Conservation (phyloP, 352 stramenopile genomes). For the Globisporangium nodosum region DNA sequence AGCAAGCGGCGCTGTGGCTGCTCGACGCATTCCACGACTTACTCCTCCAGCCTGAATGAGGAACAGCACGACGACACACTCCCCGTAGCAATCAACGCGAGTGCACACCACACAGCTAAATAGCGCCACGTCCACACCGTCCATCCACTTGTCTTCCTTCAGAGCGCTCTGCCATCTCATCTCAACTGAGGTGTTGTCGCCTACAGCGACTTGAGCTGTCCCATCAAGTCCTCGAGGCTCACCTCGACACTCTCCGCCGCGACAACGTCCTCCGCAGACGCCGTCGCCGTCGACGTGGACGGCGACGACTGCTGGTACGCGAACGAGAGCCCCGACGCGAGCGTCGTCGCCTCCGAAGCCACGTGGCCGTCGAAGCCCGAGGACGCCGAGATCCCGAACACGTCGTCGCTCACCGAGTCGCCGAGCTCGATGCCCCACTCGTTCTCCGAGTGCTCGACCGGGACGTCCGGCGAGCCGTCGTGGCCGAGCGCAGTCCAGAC, state of each 20-base stretch:
- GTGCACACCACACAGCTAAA: background rate
- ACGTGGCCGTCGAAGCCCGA: conserved; percentile 1
- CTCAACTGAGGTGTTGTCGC: background rate
- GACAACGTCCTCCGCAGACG: conserved; percentile 6
- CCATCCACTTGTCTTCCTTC: background rate
- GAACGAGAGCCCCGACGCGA: conserved; percentile 56
- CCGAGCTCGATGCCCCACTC: conserved; percentile 86
- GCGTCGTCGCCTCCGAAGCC: conserved; percentile 12
- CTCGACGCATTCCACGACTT: conserved; percentile 33
- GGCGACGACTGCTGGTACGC: conserved; percentile 37
- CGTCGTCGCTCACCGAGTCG: conserved; percentile 1
- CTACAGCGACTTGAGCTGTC: conserved; percentile 69
- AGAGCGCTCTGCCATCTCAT: background rate
- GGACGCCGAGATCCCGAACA: background rate
- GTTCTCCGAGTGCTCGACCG: conserved; percentile 69
- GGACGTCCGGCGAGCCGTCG: conserved; percentile 36
- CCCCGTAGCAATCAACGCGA: background rate
- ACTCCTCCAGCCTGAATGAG: conserved; percentile 13
- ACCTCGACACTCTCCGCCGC: conserved; percentile 25
- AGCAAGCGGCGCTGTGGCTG: conserved; percentile 27
- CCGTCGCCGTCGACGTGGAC: conserved; percentile 3
- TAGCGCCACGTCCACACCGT: background rate
- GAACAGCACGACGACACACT: background rate
- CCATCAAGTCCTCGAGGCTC: conserved; percentile 78
- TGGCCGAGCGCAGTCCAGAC: conserved; percentile 58